Evolutionary conservation across 73 alveolate genomes (phyloP), one percentile per base, ranked within the genome.

Genomic region (Paramecium sonneborni): DNA sequence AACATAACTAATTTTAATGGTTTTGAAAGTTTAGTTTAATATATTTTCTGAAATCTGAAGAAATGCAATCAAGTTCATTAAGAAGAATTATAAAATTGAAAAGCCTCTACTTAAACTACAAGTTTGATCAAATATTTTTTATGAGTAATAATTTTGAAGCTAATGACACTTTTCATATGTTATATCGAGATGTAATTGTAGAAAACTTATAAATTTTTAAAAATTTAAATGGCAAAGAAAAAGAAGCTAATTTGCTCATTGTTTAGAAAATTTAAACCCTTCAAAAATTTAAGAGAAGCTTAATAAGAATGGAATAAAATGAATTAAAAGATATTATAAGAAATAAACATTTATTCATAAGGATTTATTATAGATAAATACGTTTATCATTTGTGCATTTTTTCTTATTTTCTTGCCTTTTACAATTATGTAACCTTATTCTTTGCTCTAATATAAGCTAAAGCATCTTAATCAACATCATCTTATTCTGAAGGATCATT

Each of bases 371-470:
- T 46, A 46, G 89, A 86, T 18, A 20, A 41, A 35, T 35, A 30
- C 56, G 37, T 86, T 91, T 48, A 67, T 76, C 70, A 92, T 92
- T 92, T 85, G 37, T 92, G 85, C 48, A 85, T 85, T 15, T 76
- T 92, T 70, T 88, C 94, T 85, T 69, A 30, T 44, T 88, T 88
- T 69, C 94, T 76, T 23, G 94, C 94, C 62, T 88, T 88, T 24
- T 88, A 62, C 26, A 88, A 21, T 28, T 88, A 48, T 30, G 89
- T 68, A 39, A 88, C 94, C 57, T 88, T 97, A 74, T 95, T 97
- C 97, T 96, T 98, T 0, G 99, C 99, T 91, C 97, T 95, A 37
- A 96, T 96, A 93, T 93, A 98, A 14, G 99, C 99, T 79, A 93
- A 93, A 57, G 99, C 99, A 58, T 98, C 99, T 18, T 98, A 97